Evolutionary conservation across 345 rosid genomes (phyloP), one percentile per base, ranked within the genome.

Genomic region (Salix exigua): DNA sequence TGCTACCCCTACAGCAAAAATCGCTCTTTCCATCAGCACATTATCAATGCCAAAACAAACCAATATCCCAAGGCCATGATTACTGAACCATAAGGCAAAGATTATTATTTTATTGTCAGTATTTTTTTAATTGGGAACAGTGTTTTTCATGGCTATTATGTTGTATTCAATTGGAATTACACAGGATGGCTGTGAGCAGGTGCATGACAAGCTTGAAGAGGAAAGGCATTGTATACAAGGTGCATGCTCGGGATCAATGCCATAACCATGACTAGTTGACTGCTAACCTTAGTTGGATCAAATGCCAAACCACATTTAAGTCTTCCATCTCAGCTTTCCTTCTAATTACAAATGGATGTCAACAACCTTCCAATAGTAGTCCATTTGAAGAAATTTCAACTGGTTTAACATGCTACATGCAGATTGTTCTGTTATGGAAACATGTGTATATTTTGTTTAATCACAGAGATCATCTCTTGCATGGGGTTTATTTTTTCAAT

Each of bases 1-100:
- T 42, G 62, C 82, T 71, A 61, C 25, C 26, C 81, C 86, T 81
- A 74, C 46, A 78, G 53, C 19, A 50, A 72, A 76, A 73, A 65
- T 64, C 46, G 11, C 14, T 73, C 33, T 61, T 64, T 48, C 46
- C 31, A 53, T 70, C 72, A 66, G 62, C 66, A 75, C 51, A 62
- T 21, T 46, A 26, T 13, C 16, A 66, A 61, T 19, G 61, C 21
- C 21, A 62, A 8, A 42, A 28, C 50, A 67, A 19, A 38, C 46
- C 46, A 73, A 0, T n/a, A 75, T 28, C 44, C 70, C 33, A 46
- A 48, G 31, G 19, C 7, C 72, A 67, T 7, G 11, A 23, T 58
- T 58, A 25, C 3, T 44, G 31, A 53, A 25, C 17, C 38, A 11
- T 9, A 23, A 51, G 12, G 17, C 0, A 68, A 16, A 42, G 0